These are phyloP conservation scores for Triticum timopheevii DNA, from an alignment of 176 grass and related monocot genomes.

Conservation along the genomic window DNA sequence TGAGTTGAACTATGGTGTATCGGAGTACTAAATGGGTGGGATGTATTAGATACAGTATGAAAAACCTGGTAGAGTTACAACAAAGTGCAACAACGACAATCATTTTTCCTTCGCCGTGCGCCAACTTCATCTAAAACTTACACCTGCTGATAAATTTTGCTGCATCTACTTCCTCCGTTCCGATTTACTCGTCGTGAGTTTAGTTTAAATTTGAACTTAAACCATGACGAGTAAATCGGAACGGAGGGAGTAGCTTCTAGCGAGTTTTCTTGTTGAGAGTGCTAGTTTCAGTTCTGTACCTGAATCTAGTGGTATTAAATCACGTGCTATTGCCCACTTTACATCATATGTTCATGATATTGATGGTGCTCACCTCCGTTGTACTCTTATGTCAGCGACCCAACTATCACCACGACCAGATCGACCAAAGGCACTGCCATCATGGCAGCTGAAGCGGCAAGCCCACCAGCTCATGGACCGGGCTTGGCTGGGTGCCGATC, in stretches of 20 bases:
- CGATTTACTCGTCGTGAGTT: no score
- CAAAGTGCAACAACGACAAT: background rate
- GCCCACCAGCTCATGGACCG: no score
- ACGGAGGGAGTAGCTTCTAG: background rate
- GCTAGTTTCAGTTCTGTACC: background rate
- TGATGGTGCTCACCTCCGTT: background rate
- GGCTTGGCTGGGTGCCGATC: no score
- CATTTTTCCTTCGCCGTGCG: background rate
- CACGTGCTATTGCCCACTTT: background rate
- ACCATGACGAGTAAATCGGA: no score
- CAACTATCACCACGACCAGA: no score
- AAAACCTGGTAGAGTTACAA: background rate
- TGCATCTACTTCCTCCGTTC: background rate
- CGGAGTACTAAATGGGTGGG: background rate
- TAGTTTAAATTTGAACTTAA: no score
- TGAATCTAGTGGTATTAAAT: background rate
- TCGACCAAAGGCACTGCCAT: no score
- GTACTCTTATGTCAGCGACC: background rate
- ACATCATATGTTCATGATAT: background rate
- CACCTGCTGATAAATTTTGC: background rate
- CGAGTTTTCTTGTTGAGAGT: background rate
- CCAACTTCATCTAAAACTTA: background rate
- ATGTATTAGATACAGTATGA: background rate
- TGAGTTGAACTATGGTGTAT: background rate
- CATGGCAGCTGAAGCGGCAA: no score